Evolutionary conservation across 768 basidiomycete genomes (phyloP).

Genomic region (Dendrothele bispora): DNA sequence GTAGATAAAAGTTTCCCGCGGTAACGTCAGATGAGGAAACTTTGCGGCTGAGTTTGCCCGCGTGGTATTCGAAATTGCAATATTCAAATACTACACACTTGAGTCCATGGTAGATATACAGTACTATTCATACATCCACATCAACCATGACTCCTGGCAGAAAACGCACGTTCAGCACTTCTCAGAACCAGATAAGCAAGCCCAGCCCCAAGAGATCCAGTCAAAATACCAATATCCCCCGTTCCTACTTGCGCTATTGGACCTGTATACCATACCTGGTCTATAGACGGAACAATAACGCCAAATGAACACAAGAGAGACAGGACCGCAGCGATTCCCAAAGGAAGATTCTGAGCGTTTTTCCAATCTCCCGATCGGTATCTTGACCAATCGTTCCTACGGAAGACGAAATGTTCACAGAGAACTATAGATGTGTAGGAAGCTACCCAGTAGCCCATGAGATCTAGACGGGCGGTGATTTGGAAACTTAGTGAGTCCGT

Average conservation of each 20-base stretch:
- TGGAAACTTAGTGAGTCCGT: background rate
- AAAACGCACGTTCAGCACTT: conserved; percentile 30
- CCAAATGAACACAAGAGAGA: conserved; percentile 52
- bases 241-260: conserved; percentile 58
- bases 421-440: conserved; percentile 61
- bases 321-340: conserved; percentile 59
- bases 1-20: no score
- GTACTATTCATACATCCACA: no score
- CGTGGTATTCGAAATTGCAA: no score
- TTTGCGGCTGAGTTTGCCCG: no score
- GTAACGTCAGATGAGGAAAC: no score
- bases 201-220: conserved; percentile 50
- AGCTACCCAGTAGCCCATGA: conserved; percentile 58
- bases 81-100: no score
- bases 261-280: conserved; percentile 69
- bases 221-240: conserved; percentile 73
- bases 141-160: background rate
- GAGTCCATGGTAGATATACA: no score
- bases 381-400: conserved; percentile 40
- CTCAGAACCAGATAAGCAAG: conserved; percentile 52
- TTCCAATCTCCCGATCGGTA: conserved; percentile 62
- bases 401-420: conserved; percentile 68
- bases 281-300: conserved; percentile 65
- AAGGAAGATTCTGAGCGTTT: conserved; percentile 49
- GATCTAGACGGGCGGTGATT: conserved; percentile 22